These are phyloP conservation scores for Stygiomarasmius scandens DNA, from an alignment of 1,284 basidiomycete genomes.

Conservation along the genomic window DNA sequence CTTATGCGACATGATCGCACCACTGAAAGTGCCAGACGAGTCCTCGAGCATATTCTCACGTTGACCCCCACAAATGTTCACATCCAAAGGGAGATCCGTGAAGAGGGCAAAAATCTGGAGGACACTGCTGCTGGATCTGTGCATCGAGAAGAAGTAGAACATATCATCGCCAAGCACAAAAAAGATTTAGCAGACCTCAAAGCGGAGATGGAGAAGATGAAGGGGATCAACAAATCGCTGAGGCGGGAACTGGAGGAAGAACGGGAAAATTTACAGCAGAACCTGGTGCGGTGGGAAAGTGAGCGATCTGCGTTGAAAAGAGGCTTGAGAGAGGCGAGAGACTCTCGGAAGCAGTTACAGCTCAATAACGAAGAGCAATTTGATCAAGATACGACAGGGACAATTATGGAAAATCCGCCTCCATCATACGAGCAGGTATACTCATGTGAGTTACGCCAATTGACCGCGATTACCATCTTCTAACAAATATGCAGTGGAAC, in stretches of 20 bases:
- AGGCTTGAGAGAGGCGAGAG: neutral
- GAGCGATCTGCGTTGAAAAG: neutral
- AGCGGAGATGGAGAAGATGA: neutral
- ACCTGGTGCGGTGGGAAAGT: neutral
- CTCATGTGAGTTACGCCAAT: neutral
- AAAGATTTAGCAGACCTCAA: neutral
- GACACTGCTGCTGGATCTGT: constrained; percentile 8
- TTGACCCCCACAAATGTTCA: neutral
- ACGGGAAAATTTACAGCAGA: neutral
- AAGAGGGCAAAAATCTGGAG: constrained; percentile 7
- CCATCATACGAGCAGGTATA: neutral
- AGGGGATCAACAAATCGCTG: neutral
- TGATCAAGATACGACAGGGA: neutral
- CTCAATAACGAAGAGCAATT: neutral
- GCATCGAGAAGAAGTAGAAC: constrained; percentile 3
- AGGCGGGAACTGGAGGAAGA: neutral
- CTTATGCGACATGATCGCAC: constrained; percentile 8
- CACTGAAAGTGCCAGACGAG: neutral
- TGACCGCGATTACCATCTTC: neutral
- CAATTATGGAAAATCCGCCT: neutral
- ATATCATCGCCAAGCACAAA: constrained; percentile 1
- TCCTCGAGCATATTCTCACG: constrained; percentile 5
- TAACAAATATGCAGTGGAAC: neutral
- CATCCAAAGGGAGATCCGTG: constrained; percentile 10
- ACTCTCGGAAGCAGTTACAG: neutral